Conservation (phyloP, 1,284 basidiomycete genomes). For the Testicularia cyperi region DNA sequence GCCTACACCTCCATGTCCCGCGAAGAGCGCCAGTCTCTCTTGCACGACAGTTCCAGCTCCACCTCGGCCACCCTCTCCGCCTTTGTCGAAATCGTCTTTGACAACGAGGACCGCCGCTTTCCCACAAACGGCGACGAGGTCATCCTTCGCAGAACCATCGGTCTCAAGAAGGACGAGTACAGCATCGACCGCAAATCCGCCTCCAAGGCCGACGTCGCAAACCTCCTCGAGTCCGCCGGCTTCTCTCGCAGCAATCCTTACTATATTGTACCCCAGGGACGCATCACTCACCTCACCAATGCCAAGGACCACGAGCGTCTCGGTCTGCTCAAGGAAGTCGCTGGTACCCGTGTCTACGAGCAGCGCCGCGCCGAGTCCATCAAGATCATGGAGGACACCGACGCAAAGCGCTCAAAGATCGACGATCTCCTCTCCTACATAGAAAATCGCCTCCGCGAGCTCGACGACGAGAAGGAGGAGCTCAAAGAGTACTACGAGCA, state of each 20-base stretch:
- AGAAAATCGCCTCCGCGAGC: conserved; percentile 81
- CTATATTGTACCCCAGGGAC: conserved; percentile 97
- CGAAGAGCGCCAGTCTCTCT: conserved; percentile 85
- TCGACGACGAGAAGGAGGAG: conserved; percentile 97
- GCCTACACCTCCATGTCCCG: conserved; percentile 93
- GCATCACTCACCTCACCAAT: conserved; percentile 96
- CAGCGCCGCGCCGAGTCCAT: conserved; percentile 87
- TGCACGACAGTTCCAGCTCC: conserved; percentile 88
- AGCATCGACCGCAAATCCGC: conserved; percentile 92
- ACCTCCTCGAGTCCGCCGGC: conserved; percentile 68
- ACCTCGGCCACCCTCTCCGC: conserved; percentile 83
- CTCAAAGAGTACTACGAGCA: conserved; percentile 93
- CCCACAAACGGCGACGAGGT: conserved; percentile 53
- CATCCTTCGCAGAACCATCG: conserved; percentile 71
- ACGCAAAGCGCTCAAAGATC: conserved; percentile 87
- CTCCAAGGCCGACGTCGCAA: conserved; percentile 93
- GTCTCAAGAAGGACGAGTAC: conserved; percentile 98
- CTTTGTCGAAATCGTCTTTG: conserved; percentile 69
- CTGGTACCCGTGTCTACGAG: conserved; percentile 97
- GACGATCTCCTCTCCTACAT: conserved; percentile 86
- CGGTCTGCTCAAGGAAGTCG: conserved; percentile 92
- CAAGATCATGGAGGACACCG: conserved; percentile 96
- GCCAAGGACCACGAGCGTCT: conserved; percentile 94
- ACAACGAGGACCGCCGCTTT: conserved; percentile 74
- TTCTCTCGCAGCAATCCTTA: conserved; percentile 97